Evolutionary conservation across 352 stramenopile species (phyloP), one percentile per base, ranked within the genome.

Genomic region (Phytophthora pluvialis): DNA sequence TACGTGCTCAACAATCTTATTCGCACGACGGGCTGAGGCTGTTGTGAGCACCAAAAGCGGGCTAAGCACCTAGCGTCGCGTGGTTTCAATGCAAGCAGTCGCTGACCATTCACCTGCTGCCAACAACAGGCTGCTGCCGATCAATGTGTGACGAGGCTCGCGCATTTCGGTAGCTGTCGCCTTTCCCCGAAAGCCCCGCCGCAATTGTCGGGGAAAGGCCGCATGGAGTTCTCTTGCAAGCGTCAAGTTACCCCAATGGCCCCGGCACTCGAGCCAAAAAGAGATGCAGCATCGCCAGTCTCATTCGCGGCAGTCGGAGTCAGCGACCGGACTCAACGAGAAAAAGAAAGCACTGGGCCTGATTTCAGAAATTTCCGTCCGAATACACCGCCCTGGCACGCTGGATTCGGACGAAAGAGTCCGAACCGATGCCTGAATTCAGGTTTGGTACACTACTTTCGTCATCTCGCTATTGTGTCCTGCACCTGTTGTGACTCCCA

Each of bases 81-180:
- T 2, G 21, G 21, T n/a, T n/a, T n/a, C n/a, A n/a, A n/a, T 21
- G 21, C 21, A 21, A 21, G 21, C 21, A 21, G 21, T 21, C 21
- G 21, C 21, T 21, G 21, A 21, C 21, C 21, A 21, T 21, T 21
- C 21, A 21, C 21, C 21, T 21, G 21, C 21, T 21, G 21, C 21
- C 21, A 21, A 21, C 21, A 21, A 21, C 21, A 21, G 21, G 21
- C 21, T 21, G 43, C 44, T 10, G 38, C 4, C 4, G 25, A 25
- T 9, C 7, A 33, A 29, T 11, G 29, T 60, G 47, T 65, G 57
- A 65, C 57, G 47, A 65, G 57, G 57, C 46, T 64, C 15, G 0
- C 2, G 16, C 16, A 51, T 64, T 65, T 65, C 47, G 26, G 15
- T 65, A 52, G 47, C 47, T 28, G 21, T 32, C 31, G 48, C 31